Evolutionary conservation across 1,284 basidiomycete species (phyloP), one percentile per base, ranked within the genome.

Genomic region (Cryptococcus floricola): DNA sequence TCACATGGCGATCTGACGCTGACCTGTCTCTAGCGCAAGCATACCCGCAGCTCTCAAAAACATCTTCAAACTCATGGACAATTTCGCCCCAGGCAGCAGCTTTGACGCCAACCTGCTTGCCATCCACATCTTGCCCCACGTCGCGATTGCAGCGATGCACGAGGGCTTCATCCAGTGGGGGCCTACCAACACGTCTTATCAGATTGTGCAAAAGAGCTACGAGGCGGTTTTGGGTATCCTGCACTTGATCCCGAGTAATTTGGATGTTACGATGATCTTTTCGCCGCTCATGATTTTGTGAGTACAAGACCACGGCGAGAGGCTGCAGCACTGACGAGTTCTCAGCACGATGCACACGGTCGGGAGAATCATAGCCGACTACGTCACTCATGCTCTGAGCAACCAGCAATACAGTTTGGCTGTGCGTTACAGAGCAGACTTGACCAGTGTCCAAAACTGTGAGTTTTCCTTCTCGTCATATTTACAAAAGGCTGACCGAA

Each of bases 171-270:
- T 69, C 28, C 58, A 67, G 31, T 67, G 63, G 63, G 54, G 62
- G 8, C 54, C 55, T 0, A 56, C 59, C 31, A 57, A 60, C 47
- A 44, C 57, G 0, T 52, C 64, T 6, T 39, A 62, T 14, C 56
- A 52, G 1, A 47, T 56, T 9, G 43, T 67, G n/a, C 63, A 67
- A 38, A 61, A 64, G 44, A 60, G 63, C 0, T 71, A 65, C 48
- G 68, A 73, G 48, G 63, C 58, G 3, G 61, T 69, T 18, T 56
- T 72, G 10, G 63, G 64, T 5, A 45, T 71, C n/a, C 52, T 74
- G 10, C 69, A 75, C 49, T 58, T 72, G 14, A 65, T 75, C 23
- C 73, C 73, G 1, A 66, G 65, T 18, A 72, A 72, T 53, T 54
- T 73, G 23, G 72, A 75, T 47, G 49, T 74, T n/a, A 55, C 65